Conservation (phyloP, 164 flowering plant genomes). For the Tinospora cordifolia region DNA sequence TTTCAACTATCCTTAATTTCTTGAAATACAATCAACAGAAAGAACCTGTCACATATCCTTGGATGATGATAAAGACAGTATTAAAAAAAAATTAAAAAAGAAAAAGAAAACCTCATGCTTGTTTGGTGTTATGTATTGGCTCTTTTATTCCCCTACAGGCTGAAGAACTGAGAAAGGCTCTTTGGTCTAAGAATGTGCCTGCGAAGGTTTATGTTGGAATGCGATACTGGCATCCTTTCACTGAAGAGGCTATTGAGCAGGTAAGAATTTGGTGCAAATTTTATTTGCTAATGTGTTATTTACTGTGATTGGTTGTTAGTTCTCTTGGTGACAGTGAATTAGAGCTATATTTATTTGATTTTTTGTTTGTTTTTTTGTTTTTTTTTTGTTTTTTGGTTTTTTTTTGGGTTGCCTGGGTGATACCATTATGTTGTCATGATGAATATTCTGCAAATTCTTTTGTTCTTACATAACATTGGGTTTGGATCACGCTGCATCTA, state of each 20-base stretch:
- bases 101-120: too few relatives aligned
- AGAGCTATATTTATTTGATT: too few relatives aligned
- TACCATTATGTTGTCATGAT: too few relatives aligned
- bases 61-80: not conserved
- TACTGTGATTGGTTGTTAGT: not conserved
- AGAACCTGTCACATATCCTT: not conserved
- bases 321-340: not conserved
- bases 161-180: slow-evolving; percentile 76
- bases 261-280: slow-evolving; percentile 22
- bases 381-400: too few relatives aligned
- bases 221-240: slow-evolving; percentile 99
- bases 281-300: not conserved
- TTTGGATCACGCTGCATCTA: not conserved
- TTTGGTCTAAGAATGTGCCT: slow-evolving; percentile 68
- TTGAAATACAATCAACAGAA: not conserved
- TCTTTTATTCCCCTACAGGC: slow-evolving; percentile 40
- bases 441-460: not conserved
- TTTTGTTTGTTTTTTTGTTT: too few relatives aligned
- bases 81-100: not conserved
- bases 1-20: not conserved
- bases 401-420: too few relatives aligned
- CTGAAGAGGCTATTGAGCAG: slow-evolving; percentile 93
- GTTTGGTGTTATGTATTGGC: not conserved
- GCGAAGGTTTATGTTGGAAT: slow-evolving; percentile 98
- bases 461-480: not conserved